A percentile compares a stretch with the other conserved stretches of the same genome.
phyloP scores from a whole-genome alignment of 441 rosid genomes.

The Arabidopsis lyrata region DNA sequence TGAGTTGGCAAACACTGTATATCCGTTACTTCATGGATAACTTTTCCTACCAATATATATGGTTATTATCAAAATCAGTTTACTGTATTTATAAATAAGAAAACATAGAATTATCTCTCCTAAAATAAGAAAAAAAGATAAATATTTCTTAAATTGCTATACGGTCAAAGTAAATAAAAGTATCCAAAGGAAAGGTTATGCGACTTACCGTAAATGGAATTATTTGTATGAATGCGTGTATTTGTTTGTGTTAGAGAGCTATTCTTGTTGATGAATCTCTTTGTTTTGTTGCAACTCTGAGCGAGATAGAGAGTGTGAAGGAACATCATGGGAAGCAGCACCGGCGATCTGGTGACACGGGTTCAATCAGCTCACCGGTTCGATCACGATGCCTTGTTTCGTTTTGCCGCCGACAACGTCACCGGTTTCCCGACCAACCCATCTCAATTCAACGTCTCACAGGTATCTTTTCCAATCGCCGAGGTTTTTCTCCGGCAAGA shows the following conservation, averaged over 20 bases:
- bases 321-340: slow-evolving; percentile 60
- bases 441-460: slow-evolving; percentile 59
- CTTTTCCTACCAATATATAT: neutral
- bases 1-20: neutral
- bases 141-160: too few species aligned
- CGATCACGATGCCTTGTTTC: slow-evolving; percentile 70
- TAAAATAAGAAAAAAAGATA: too few species aligned
- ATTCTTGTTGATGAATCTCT: slow-evolving; percentile 10
- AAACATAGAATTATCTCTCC: too few species aligned
- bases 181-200: neutral
- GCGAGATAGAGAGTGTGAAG: slow-evolving; percentile 1
- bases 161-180: too few species aligned
- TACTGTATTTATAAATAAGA: too few species aligned
- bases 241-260: neutral
- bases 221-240: slow-evolving; percentile 3
- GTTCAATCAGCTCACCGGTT: slow-evolving; percentile 62
- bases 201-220: slow-evolving; percentile 11
- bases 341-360: slow-evolving; percentile 61
- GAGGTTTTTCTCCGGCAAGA: neutral
- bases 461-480: slow-evolving; percentile 48
- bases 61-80: too few species aligned
- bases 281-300: slow-evolving; percentile 25
- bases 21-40: neutral
- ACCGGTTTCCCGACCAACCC: slow-evolving; percentile 69
- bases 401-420: slow-evolving; percentile 64